phyloP scores from a whole-genome alignment of 495 filamentous ascomycete species.

The Clohesyomyces aquaticus region DNA sequence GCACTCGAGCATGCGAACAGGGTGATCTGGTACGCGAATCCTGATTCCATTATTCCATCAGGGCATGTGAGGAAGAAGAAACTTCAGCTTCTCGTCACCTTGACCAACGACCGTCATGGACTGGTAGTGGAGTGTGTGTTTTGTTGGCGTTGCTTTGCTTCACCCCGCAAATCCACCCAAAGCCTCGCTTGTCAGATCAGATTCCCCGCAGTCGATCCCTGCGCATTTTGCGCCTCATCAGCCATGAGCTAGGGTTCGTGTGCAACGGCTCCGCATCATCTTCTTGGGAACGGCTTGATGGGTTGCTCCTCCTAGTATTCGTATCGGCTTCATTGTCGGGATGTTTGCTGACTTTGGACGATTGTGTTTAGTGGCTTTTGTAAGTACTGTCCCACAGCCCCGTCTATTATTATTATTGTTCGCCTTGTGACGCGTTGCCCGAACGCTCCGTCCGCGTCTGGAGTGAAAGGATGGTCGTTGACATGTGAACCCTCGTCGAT shows the following conservation, averaged over 20 bases:
- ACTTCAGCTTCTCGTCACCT: not conserved
- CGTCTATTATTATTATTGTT: not conserved
- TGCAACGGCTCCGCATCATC: slow-evolving; percentile 31
- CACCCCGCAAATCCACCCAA: slow-evolving; percentile 26
- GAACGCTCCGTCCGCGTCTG: not conserved
- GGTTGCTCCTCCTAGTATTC: not conserved
- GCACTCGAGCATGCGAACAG: slow-evolving; percentile 80
- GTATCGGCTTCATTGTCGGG: slow-evolving; percentile 47
- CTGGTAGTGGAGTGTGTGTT: too few species aligned
- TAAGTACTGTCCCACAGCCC: slow-evolving; percentile 12
- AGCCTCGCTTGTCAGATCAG: slow-evolving; percentile 8
- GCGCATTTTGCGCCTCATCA: slow-evolving; percentile 15
- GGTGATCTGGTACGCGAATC: slow-evolving; percentile 72
- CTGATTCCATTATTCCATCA: not conserved
- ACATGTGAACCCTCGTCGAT: slow-evolving; percentile 26
- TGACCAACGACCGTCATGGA: too few species aligned
- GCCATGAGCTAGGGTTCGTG: slow-evolving; percentile 45
- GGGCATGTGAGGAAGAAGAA: slow-evolving; percentile 3
- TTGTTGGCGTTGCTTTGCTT: not conserved
- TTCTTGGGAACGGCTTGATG: slow-evolving; percentile 19
- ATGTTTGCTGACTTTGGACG: slow-evolving; percentile 10
- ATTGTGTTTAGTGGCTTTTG: slow-evolving; percentile 31
- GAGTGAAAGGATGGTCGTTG: slow-evolving; percentile 9
- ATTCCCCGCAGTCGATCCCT: slow-evolving; percentile 23
- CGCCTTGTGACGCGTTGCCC: not conserved